A percentile compares a stretch with the other conserved stretches of the same genome.
Evolutionary conservation across 2,329 filamentous ascomycete species (phyloP).

Genomic region (Epichloe elymi): DNA sequence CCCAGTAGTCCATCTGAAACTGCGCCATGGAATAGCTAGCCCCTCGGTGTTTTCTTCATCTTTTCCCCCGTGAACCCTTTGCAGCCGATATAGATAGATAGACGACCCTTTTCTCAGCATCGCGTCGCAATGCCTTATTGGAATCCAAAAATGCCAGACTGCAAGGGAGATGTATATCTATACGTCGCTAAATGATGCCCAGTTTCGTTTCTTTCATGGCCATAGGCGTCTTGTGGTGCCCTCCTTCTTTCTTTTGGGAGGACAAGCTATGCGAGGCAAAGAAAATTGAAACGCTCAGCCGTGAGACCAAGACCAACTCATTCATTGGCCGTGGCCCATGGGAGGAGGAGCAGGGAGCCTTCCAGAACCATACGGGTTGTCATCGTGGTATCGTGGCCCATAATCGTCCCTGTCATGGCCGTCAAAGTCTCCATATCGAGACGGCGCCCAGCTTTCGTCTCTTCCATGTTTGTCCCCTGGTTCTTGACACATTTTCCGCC

Average conservation of each 20-base stretch:
- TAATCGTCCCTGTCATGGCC: conserved; percentile 28
- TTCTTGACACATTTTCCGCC: conserved; percentile 11
- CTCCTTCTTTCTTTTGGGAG: not conserved
- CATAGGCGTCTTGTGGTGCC: not conserved
- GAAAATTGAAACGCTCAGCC: no score
- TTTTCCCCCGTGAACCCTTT: not conserved
- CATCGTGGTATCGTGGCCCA: conserved; percentile 33
- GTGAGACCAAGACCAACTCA: not conserved
- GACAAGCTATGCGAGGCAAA: no score
- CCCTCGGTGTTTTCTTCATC: no score
- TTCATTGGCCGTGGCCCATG: conserved; percentile 8
- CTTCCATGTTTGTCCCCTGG: conserved; percentile 25
- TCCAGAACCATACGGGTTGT: conserved; percentile 30
- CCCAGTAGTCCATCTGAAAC: no score
- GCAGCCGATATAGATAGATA: no score
- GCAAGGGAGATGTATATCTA: not conserved
- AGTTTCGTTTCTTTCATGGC: not conserved
- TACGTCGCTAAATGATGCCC: not conserved
- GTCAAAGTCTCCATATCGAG: conserved; percentile 23
- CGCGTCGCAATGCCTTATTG: not conserved
- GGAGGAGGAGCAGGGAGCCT: conserved; percentile 25
- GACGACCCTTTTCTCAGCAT: not conserved
- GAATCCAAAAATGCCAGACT: not conserved
- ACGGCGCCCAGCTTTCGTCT: conserved; percentile 31
- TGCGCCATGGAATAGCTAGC: no score